These are phyloP conservation scores for Fusarium sacchari DNA, from an alignment of 2,329 filamentous ascomycete genomes.

Conservation along the genomic window DNA sequence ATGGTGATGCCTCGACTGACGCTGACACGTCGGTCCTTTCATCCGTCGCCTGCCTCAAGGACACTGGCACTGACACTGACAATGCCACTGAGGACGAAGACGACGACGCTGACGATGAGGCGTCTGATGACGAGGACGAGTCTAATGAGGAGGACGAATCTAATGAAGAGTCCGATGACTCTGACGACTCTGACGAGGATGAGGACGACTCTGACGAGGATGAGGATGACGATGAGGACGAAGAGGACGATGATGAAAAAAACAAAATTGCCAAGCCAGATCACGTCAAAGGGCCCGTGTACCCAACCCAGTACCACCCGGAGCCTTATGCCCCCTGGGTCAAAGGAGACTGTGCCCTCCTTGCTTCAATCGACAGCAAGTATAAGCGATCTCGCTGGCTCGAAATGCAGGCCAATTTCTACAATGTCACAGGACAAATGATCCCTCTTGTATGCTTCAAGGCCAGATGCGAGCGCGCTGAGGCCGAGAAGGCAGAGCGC, in stretches of 20 bases:
- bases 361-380: conserved; percentile 50
- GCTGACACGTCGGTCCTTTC: conserved; percentile 2
- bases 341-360: conserved; percentile 48
- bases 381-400: conserved; percentile 50
- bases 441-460: conserved; percentile 52
- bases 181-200: background rate
- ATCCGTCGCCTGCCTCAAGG: background rate
- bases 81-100: background rate
- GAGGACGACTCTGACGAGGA: background rate
- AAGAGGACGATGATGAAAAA: background rate
- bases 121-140: background rate
- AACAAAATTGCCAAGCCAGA: background rate
- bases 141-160: background rate
- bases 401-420: conserved; percentile 57
- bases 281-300: conserved; percentile 46
- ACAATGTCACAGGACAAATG: conserved; percentile 55
- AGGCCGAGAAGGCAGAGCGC: conserved; percentile 26
- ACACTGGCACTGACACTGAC: background rate
- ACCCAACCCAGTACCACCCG: conserved; percentile 40
- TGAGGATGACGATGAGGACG: background rate
- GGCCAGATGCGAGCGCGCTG: conserved; percentile 47
- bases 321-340: conserved; percentile 42
- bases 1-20: conserved; percentile 2
- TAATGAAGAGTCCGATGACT: background rate
- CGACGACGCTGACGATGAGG: no score